Evolutionary conservation across 371 early-diverging fungal genomes (phyloP).

Genomic region (Circinella minor): DNA sequence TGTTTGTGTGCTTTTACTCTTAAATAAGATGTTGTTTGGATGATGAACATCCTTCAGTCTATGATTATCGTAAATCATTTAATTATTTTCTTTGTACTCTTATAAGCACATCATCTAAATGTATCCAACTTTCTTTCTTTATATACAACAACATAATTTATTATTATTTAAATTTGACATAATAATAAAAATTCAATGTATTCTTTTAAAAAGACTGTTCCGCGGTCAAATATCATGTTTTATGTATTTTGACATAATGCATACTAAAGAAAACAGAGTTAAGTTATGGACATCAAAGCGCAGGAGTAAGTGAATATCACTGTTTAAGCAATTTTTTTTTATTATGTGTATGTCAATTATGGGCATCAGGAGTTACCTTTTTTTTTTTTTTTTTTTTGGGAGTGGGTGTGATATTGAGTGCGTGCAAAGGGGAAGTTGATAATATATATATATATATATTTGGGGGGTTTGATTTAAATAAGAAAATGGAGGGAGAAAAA

Average conservation of each 20-base stretch:
- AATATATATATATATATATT: too few species aligned
- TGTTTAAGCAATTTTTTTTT: too few species aligned
- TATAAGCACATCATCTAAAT: not conserved
- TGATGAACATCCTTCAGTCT: not conserved
- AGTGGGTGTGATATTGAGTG: not conserved
- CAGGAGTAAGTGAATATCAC: slow-evolving; percentile 1
- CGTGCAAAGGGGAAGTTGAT: not conserved
- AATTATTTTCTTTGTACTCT: not conserved
- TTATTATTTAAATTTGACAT: too few species aligned
- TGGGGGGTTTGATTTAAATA: too few species aligned
- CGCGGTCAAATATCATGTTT: not conserved
- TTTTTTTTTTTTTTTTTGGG: not conserved
- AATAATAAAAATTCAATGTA: too few species aligned
- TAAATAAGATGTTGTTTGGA: too few species aligned
- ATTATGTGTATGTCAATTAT: not conserved
- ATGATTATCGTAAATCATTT: not conserved
- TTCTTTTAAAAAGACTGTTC: not conserved
- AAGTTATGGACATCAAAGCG: slow-evolving; percentile 10
- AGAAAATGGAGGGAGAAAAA: too few species aligned
- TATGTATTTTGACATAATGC: slow-evolving; percentile 7
- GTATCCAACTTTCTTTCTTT: too few species aligned
- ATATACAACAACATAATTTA: too few species aligned
- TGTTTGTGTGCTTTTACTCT: too few species aligned
- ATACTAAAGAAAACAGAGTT: not conserved
- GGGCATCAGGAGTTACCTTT: too few species aligned